Evolutionary conservation across 257 asterid genomes (phyloP).

Genomic region (Anisodus acutangulus): DNA sequence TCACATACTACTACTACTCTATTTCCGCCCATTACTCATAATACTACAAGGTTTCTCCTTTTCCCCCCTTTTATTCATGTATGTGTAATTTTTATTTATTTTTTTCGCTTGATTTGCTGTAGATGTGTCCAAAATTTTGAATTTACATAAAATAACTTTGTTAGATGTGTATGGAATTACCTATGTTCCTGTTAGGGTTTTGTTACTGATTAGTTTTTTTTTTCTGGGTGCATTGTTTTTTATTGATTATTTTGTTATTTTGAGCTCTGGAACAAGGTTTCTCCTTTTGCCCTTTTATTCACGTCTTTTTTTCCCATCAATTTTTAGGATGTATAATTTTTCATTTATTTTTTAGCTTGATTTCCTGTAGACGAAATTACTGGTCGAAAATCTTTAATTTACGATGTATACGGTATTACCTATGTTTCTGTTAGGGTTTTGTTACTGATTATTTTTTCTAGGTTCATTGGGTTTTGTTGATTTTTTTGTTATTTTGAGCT

Average conservation of each 20-base stretch:
- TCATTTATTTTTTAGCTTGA: background rate
- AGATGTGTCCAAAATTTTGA: no score
- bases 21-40: slow-evolving; percentile 26
- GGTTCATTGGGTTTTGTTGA: background rate
- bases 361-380: background rate
- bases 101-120: no score
- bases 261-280: background rate
- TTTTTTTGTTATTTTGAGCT: slow-evolving; percentile 1
- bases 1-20: slow-evolving; percentile 3
- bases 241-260: no score
- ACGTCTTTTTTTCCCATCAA: background rate
- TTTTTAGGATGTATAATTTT: background rate
- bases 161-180: no score
- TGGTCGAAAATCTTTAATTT: background rate
- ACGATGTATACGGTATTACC: background rate
- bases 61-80: background rate
- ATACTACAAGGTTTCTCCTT: slow-evolving; percentile 14
- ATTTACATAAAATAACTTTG: no score
- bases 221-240: no score
- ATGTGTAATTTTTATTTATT: no score
- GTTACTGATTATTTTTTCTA: background rate
- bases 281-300: background rate
- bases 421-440: slow-evolving; percentile 25
- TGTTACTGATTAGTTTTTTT: no score
- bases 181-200: no score